Percentiles rank a stretch among this genome's conserved stretches.
Conservation (phyloP, 2,329 filamentous ascomycete genomes). For the Nigrospora oryzae region DNA sequence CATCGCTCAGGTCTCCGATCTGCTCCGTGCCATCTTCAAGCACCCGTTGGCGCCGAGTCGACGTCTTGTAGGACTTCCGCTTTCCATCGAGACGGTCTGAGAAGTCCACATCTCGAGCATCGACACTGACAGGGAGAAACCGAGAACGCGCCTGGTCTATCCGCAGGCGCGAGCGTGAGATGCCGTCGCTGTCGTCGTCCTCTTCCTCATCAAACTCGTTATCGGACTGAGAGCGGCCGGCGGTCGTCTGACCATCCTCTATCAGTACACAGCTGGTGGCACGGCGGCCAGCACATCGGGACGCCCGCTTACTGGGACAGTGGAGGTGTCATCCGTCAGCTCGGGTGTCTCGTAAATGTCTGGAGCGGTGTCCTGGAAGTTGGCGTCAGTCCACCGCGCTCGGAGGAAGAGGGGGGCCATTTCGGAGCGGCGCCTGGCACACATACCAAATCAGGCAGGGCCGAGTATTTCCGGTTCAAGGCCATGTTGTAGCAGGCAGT, state of each 20-base stretch:
- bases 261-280: conserved; percentile 10
- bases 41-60: conserved; percentile 57
- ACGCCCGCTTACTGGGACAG: conserved; percentile 62
- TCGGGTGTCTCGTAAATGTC: conserved; percentile 97
- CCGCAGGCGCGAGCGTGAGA: conserved; percentile 69
- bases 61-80: conserved; percentile 73
- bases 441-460: conserved; percentile 67
- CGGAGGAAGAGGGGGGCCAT: not conserved
- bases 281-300: not conserved
- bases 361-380: conserved; percentile 69
- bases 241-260: conserved; percentile 34
- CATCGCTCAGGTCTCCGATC: conserved; percentile 68
- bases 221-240: conserved; percentile 49
- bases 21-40: conserved; percentile 57
- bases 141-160: conserved; percentile 71
- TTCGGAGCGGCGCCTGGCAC: not conserved
- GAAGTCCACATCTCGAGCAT: conserved; percentile 75
- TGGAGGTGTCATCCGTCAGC: conserved; percentile 82
- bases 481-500: conserved; percentile 43
- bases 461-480: conserved; percentile 73
- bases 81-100: conserved; percentile 81
- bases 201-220: conserved; percentile 54
- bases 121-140: conserved; percentile 68
- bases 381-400: conserved; percentile 9
- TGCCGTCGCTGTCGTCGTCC: conserved; percentile 54